Conservation (phyloP, 148 eudicot species). For the Oxyria digyna region DNA sequence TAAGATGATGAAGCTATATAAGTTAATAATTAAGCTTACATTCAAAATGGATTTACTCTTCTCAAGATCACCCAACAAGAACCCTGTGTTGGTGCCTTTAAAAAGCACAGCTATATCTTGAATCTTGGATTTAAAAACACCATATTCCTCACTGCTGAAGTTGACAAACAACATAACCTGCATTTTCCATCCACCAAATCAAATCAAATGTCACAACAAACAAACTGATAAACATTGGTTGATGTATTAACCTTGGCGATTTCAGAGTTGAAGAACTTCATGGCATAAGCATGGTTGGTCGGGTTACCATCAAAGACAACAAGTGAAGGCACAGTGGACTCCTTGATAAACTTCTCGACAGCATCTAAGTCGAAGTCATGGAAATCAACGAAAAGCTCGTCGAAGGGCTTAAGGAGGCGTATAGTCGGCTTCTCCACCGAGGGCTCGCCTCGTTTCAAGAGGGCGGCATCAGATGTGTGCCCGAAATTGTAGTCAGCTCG, state of each 20-base stretch:
- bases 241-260: constrained; percentile 40
- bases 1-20: not conserved
- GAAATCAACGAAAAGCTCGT: constrained; percentile 65
- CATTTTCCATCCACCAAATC: not conserved
- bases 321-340: constrained; percentile 46
- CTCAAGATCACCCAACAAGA: constrained; percentile 25
- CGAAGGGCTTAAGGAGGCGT: constrained; percentile 82
- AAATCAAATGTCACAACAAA: not conserved
- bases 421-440: constrained; percentile 50
- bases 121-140: constrained; percentile 21
- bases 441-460: constrained; percentile 66
- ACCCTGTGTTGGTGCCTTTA: constrained; percentile 22
- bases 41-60: constrained; percentile 16
- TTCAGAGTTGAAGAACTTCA: constrained; percentile 44
- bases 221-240: not conserved
- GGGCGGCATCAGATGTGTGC: constrained; percentile 59
- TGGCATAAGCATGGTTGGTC: constrained; percentile 43
- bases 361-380: constrained; percentile 62
- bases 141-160: constrained; percentile 17
- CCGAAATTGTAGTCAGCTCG: constrained; percentile 67
- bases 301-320: constrained; percentile 46
- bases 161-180: constrained; percentile 29
- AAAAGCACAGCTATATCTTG: constrained; percentile 24
- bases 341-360: constrained; percentile 49
- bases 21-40: not conserved